Evolutionary conservation across 2,329 filamentous ascomycete genomes (phyloP).

Genomic region (Thielaviopsis ethacetica): DNA sequence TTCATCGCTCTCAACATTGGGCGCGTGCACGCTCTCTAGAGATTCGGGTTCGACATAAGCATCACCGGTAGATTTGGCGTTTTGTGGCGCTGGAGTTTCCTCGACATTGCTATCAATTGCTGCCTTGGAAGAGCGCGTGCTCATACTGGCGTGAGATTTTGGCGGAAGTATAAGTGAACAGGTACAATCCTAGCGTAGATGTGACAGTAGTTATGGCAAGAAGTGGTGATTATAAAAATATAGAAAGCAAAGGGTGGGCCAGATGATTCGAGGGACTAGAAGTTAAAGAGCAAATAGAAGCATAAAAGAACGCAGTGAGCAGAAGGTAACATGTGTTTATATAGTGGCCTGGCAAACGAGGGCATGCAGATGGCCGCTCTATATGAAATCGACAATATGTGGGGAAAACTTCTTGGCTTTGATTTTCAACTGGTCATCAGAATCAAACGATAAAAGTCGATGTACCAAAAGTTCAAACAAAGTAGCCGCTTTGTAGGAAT

Average conservation of each 20-base stretch:
- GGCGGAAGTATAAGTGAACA: not conserved
- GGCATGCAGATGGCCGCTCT: not conserved
- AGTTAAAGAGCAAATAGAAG: not conserved
- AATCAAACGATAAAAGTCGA: no score
- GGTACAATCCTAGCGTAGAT: not conserved
- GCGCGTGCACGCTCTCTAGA: not conserved
- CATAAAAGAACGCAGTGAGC: not conserved
- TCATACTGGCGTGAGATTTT: not conserved
- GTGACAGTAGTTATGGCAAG: no score
- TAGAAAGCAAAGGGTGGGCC: not conserved
- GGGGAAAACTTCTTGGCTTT: no score
- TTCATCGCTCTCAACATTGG: not conserved
- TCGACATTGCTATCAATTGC: not conserved
- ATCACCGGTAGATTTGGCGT: not conserved
- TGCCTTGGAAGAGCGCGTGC: not conserved
- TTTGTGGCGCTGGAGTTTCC: not conserved
- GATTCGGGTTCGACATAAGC: not conserved
- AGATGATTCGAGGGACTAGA: not conserved
- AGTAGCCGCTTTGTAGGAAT: no score
- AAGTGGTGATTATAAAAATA: no score
- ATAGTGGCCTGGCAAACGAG: not conserved
- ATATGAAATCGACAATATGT: not conserved
- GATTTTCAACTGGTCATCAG: no score
- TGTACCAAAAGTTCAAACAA: no score
- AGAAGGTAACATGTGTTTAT: not conserved